Conservation (phyloP, 805 yeast genomes). For the Pichia membranifaciens region DNA sequence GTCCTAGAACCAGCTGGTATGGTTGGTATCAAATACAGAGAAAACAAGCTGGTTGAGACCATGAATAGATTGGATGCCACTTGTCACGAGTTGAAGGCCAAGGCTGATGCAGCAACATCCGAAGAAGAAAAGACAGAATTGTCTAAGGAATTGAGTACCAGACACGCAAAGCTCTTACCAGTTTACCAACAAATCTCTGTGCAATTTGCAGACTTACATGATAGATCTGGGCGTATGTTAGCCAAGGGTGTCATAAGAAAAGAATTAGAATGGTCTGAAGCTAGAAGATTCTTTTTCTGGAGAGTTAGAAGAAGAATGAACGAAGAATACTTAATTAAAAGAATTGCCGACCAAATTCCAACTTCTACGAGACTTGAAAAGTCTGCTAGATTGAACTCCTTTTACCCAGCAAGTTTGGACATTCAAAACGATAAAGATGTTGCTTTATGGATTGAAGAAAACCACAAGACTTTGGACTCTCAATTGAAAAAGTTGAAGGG, state of each 20-base stretch:
- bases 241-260: constrained; percentile 88
- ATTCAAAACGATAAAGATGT: constrained; percentile 70
- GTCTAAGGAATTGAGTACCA: constrained; percentile 59
- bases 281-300: constrained; percentile 99
- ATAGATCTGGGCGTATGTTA: constrained; percentile 94
- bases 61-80: constrained; percentile 83
- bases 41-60: constrained; percentile 83
- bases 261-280: constrained; percentile 76
- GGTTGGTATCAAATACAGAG: constrained; percentile 97
- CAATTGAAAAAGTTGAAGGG: constrained; percentile 57
- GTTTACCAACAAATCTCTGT: constrained; percentile 87
- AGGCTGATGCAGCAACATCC: constrained; percentile 46
- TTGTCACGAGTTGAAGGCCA: constrained; percentile 61
- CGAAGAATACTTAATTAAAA: constrained; percentile 80
- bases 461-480: constrained; percentile 57
- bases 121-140: constrained; percentile 63
- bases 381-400: constrained; percentile 79
- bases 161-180: constrained; percentile 79
- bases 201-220: constrained; percentile 97
- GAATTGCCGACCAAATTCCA: constrained; percentile 59
- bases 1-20: constrained; percentile 98
- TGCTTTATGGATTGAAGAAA: constrained; percentile 79
- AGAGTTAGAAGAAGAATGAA: constrained; percentile 91
- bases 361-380: constrained; percentile 67
- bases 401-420: constrained; percentile 71